Conservation (phyloP, 768 basidiomycete species). For the Xerocomellus chrysenteron region DNA sequence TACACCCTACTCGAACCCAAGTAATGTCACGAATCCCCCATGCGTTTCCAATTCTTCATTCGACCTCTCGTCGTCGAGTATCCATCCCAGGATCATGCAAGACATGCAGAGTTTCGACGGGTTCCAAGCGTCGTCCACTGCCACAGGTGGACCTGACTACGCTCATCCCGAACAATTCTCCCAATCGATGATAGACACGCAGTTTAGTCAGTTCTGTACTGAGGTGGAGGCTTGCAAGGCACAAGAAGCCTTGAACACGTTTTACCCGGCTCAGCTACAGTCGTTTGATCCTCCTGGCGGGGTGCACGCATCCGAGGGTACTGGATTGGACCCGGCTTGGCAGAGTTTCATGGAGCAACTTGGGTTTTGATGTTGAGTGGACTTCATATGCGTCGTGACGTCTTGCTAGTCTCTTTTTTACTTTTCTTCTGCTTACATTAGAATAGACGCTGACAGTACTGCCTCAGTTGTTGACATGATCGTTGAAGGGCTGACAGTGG, state of each 20-base stretch:
- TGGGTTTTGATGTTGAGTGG: conserved; percentile 40
- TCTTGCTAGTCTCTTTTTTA: neutral
- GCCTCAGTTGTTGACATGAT: too few species aligned
- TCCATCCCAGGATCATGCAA: conserved; percentile 44
- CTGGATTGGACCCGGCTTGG: conserved; percentile 61
- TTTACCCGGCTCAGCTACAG: conserved; percentile 16
- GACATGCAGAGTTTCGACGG: conserved; percentile 50
- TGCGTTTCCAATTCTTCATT: neutral
- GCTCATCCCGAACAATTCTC: conserved; percentile 26
- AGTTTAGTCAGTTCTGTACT: conserved; percentile 21
- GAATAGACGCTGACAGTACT: too few species aligned
- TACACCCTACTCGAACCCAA: conserved; percentile 14
- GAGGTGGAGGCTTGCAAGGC: conserved; percentile 13
- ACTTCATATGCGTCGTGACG: neutral
- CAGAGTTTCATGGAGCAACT: conserved; percentile 68
- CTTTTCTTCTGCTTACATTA: neutral
- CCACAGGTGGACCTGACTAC: conserved; percentile 29
- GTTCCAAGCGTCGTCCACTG: conserved; percentile 23
- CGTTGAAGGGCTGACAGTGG: too few species aligned
- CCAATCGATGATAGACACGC: conserved; percentile 33
- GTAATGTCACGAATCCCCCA: neutral
- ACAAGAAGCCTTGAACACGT: conserved; percentile 14
- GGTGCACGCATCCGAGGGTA: conserved; percentile 19
- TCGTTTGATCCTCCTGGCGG: conserved; percentile 5
- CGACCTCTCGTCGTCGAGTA: conserved; percentile 7